Percentiles rank a stretch among this genome's conserved stretches.
Conservation (phyloP, 345 rosid genomes). For the Linum usitatissimum region DNA sequence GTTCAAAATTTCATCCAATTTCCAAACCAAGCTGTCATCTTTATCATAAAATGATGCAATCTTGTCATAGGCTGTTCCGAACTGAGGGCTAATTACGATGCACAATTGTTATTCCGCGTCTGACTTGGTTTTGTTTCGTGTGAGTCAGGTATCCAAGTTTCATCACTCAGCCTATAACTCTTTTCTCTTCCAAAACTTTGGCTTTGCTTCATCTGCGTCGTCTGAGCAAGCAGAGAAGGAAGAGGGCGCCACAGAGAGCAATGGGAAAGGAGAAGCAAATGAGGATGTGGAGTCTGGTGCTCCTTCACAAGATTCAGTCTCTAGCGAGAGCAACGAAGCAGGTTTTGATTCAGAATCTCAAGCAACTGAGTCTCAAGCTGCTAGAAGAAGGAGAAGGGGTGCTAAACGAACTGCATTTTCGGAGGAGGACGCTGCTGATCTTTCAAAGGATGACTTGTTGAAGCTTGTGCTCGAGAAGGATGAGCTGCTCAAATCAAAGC, state of each 20-base stretch:
- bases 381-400: slow-evolving; percentile 27
- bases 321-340: slow-evolving; percentile 22
- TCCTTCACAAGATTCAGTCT: slow-evolving; percentile 10
- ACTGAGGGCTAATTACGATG: no score
- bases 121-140: slow-evolving; percentile 20
- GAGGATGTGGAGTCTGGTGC: slow-evolving; percentile 19
- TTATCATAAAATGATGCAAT: no score
- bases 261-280: slow-evolving; percentile 1
- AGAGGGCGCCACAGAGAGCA: slow-evolving; percentile 17
- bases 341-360: slow-evolving; percentile 29
- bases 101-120: background rate
- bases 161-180: slow-evolving; percentile 30
- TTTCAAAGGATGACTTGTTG: slow-evolving; percentile 60
- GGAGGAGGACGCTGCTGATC: slow-evolving; percentile 39
- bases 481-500: slow-evolving; percentile 52
- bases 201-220: slow-evolving; percentile 58
- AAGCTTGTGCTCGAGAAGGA: slow-evolving; percentile 73
- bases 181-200: slow-evolving; percentile 33
- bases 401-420: slow-evolving; percentile 40
- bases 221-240: slow-evolving; percentile 41
- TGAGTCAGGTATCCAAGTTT: slow-evolving; percentile 31
- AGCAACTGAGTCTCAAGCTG: slow-evolving; percentile 18
- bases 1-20: no score
- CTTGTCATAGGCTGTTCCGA: no score
- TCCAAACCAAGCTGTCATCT: no score